These are phyloP conservation scores for Coelastrella sp. DNA, from an alignment of 139 green algal species.

Conservation along the genomic window DNA sequence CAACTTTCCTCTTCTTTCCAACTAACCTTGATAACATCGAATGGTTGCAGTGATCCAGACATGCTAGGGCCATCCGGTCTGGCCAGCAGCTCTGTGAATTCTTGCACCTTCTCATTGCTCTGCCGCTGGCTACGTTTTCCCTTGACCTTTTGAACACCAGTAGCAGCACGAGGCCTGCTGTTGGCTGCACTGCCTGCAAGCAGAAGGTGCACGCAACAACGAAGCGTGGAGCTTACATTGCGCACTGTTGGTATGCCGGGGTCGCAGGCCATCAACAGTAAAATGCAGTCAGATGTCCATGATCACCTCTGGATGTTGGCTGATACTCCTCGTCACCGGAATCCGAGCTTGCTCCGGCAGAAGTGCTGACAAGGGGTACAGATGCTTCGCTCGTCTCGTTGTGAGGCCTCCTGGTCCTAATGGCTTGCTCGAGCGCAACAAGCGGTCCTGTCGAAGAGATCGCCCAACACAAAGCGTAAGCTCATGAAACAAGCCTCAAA, in stretches of 20 bases:
- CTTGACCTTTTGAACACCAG: not conserved
- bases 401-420: not conserved
- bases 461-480: not conserved
- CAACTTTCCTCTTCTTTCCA: too few species aligned
- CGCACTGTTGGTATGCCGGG: too few species aligned
- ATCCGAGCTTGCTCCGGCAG: not conserved
- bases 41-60: constrained; percentile 27
- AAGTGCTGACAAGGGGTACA: not conserved
- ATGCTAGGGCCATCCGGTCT: not conserved
- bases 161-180: not conserved
- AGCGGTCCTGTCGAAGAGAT: not conserved
- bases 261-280: too few species aligned
- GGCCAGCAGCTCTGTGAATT: not conserved
- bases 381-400: not conserved
- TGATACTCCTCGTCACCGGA: not conserved
- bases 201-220: not conserved
- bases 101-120: not conserved
- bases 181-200: not conserved
- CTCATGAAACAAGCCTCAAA: not conserved
- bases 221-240: not conserved
- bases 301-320: not conserved
- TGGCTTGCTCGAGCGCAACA: not conserved
- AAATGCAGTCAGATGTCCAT: not conserved
- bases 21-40: constrained; percentile 26
- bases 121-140: not conserved